Conservation (phyloP, 768 basidiomycete species). For the Leccinum longicurvipes region DNA sequence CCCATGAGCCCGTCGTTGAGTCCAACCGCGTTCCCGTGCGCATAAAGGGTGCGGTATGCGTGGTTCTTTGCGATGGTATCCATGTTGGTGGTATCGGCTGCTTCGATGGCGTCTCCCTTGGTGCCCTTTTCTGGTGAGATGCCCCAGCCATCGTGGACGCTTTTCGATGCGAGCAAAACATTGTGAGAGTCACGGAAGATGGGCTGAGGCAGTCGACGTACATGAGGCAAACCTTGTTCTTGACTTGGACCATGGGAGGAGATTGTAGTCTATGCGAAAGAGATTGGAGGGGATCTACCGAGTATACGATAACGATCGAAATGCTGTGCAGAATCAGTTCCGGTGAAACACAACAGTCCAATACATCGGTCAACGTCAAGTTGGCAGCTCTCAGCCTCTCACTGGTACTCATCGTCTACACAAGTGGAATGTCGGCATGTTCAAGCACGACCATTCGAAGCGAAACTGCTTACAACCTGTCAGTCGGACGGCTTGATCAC, state of each 20-base stretch:
- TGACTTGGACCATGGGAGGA: constrained; percentile 49
- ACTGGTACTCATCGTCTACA: too few species aligned
- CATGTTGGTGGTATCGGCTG: constrained; percentile 85
- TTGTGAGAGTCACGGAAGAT: background rate
- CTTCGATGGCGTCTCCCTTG: constrained; percentile 87
- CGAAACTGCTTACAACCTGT: too few species aligned
- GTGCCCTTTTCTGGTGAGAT: constrained; percentile 62
- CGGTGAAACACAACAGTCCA: too few species aligned
- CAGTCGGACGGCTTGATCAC: too few species aligned
- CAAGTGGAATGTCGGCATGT: too few species aligned
- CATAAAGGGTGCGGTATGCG: constrained; percentile 66
- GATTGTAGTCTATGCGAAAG: too few species aligned
- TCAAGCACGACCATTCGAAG: too few species aligned
- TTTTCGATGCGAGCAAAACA: constrained; percentile 23
- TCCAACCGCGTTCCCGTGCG: constrained; percentile 88
- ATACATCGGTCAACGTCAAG: too few species aligned
- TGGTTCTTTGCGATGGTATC: constrained; percentile 78
- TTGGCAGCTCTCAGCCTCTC: too few species aligned
- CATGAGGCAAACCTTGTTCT: constrained; percentile 93
- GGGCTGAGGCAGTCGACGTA: constrained; percentile 33
- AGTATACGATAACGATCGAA: too few species aligned
- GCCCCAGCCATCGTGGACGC: constrained; percentile 98
- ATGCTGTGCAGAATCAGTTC: too few species aligned
- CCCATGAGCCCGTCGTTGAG: constrained; percentile 95
- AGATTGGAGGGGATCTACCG: too few species aligned